These are phyloP conservation scores for Sabuloglossum arenarium DNA, from an alignment of 495 filamentous ascomycete species.

Conservation along the genomic window DNA sequence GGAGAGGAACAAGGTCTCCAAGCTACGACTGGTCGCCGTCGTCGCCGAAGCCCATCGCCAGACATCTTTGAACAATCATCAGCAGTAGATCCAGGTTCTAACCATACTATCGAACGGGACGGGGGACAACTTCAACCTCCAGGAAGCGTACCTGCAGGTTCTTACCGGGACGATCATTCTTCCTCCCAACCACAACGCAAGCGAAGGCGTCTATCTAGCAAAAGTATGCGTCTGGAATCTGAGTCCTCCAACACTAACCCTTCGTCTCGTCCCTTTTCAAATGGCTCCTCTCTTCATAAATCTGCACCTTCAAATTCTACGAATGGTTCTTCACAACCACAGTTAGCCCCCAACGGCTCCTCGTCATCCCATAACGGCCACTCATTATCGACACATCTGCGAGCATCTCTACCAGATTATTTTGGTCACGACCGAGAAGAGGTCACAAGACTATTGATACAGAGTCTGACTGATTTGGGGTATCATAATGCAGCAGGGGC, in stretches of 20 bases:
- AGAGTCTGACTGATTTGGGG: conserved; percentile 72
- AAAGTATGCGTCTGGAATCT: conserved; percentile 38
- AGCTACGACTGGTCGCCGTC: neutral
- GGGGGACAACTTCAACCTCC: neutral
- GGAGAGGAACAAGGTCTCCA: neutral
- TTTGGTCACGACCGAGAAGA: conserved; percentile 85
- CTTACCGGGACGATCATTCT: neutral
- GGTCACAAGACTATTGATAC: conserved; percentile 79
- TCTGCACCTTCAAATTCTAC: conserved; percentile 16
- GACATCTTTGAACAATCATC: neutral
- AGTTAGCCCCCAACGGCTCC: conserved; percentile 27
- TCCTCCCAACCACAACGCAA: conserved; percentile 25
- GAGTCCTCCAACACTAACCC: conserved; percentile 25
- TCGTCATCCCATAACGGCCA: conserved; percentile 8
- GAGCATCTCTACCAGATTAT: conserved; percentile 21
- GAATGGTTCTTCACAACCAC: neutral
- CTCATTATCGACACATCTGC: conserved; percentile 22
- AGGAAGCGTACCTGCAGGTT: neutral
- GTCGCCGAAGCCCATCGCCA: neutral
- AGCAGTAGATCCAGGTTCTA: neutral
- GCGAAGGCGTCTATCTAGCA: conserved; percentile 34
- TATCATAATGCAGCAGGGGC: conserved; percentile 55
- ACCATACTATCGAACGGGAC: neutral
- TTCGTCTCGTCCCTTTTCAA: conserved; percentile 27
- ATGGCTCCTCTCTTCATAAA: conserved; percentile 25